Evolutionary conservation across 345 rosid species (phyloP), one percentile per base, ranked within the genome.

Genomic region (Tarenaya hassleriana): DNA sequence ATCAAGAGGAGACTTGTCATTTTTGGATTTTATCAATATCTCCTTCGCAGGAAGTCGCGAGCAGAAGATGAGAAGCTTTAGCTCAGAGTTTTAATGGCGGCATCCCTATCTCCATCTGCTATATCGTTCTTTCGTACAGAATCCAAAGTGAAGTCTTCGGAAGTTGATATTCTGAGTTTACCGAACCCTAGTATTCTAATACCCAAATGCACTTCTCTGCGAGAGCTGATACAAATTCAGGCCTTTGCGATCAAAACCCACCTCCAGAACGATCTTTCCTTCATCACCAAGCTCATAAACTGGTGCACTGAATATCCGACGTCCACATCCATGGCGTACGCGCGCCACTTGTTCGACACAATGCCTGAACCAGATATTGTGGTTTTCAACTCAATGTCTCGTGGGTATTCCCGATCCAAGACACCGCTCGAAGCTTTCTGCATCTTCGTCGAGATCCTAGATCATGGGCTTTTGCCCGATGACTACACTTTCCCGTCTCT

Each of bases 401-500:
- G 88, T 50, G 95, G 95, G 43, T 78, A 82, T 66, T 70, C 94
- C 27, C 73, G 75, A 43, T 71, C 59, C 27, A 34, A 24, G 18
- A 50, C 48, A 21, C 76, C 94, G 31, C 50, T 65, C 37, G 64
- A 61, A 1, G 84, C 77, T 0, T 47, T 80, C 38, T 18, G 32
- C 9, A 73, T 82, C 58, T 74, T 90, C 17, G 72, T 51, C 56
- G 63, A 59, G 10, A 61, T 83, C 49, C 74, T 83, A 31, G 51
- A 50, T 37, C 37, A 52, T 54, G 82, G 72, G 11, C 59, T 83
- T 52, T 63, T 71, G 5, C 79, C 81, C 8, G 88, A 72, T 59
- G 74, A 75, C 40, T 86, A 86, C 68, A 78, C 85, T 41, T 80
- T 86, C 69, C 75, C 85, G n/a, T 62, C 75, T 61, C 83, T 86